Percentiles rank a stretch among this genome's conserved stretches.
phyloP scores from a whole-genome alignment of 805 yeast species.

The Starmerella cellae region DNA sequence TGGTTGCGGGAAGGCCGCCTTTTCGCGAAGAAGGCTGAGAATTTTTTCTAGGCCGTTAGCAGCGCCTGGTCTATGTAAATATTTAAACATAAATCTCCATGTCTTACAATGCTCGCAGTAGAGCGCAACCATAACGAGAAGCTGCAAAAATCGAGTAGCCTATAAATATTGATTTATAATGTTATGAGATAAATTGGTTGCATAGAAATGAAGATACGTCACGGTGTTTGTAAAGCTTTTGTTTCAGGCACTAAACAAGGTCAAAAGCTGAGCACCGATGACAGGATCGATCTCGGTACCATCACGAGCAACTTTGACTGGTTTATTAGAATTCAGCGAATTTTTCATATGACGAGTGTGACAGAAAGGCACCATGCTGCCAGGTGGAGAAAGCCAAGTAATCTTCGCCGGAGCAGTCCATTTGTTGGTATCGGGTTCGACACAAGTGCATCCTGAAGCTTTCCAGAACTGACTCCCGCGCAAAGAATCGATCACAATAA shows the following conservation, averaged over 20 bases:
- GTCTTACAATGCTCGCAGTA: too few relatives aligned
- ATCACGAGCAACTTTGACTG: conserved; percentile 33
- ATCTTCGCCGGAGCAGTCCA: conserved; percentile 31
- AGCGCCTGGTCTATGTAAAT: too few relatives aligned
- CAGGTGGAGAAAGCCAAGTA: conserved; percentile 27
- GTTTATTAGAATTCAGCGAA: conserved; percentile 29
- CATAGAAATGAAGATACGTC: too few relatives aligned
- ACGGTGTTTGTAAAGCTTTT: too few relatives aligned
- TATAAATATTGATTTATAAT: too few relatives aligned
- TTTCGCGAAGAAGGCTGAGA: conserved; percentile 34
- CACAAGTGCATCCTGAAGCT: conserved; percentile 20
- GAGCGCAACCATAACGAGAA: too few relatives aligned
- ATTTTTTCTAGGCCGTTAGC: conserved; percentile 26
- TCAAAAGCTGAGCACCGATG: conserved; percentile 25
- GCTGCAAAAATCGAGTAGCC: too few relatives aligned
- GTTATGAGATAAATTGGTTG: too few relatives aligned
- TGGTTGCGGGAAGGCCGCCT: conserved; percentile 95
- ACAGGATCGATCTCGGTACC: conserved; percentile 32
- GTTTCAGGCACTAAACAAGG: conserved; percentile 21
- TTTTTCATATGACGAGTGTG: conserved; percentile 27
- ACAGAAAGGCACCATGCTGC: conserved; percentile 24
- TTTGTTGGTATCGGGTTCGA: conserved; percentile 18
- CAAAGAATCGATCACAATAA: conserved; percentile 27
- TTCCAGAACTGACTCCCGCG: conserved; percentile 33
- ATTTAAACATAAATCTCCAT: too few relatives aligned